Evolutionary conservation across 2,329 filamentous ascomycete genomes (phyloP).

Genomic region (Alternaria infectoria): DNA sequence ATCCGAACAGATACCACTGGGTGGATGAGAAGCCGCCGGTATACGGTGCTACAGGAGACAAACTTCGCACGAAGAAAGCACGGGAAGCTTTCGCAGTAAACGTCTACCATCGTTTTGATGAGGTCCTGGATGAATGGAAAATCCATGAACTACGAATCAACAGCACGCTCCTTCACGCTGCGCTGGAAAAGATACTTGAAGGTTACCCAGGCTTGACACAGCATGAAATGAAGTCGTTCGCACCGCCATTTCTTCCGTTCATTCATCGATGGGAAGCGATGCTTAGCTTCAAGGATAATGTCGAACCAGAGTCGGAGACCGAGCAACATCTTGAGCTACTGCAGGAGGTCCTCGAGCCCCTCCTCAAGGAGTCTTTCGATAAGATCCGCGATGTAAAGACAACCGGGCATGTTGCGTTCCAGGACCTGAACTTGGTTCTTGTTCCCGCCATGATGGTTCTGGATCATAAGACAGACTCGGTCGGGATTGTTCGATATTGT

Average conservation of each 20-base stretch:
- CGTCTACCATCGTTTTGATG: conserved; percentile 8
- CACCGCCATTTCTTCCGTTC: conserved; percentile 65
- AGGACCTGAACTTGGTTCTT: conserved; percentile 42
- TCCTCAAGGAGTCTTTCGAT: conserved; percentile 12
- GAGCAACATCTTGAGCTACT: conserved; percentile 40
- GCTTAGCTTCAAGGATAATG: neutral
- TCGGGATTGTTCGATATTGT: conserved; percentile 6
- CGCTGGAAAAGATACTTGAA: conserved; percentile 60
- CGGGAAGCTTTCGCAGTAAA: conserved; percentile 21
- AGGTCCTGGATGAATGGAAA: conserved; percentile 9
- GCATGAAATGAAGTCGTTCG: conserved; percentile 65
- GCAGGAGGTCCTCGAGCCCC: conserved; percentile 31
- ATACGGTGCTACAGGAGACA: conserved; percentile 2
- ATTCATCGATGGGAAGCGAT: conserved; percentile 65
- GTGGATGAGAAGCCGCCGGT: conserved; percentile 9
- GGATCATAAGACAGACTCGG: conserved; percentile 19
- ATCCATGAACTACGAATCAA: conserved; percentile 53
- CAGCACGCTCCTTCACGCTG: conserved; percentile 63
- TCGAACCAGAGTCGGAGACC: conserved; percentile 5
- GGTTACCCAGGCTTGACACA: conserved; percentile 66
- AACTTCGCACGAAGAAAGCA: conserved; percentile 15
- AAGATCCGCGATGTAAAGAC: conserved; percentile 36
- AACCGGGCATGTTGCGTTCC: conserved; percentile 39
- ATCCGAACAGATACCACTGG: conserved; percentile 10
- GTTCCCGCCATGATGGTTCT: conserved; percentile 29